Evolutionary conservation across 305 asterid species (phyloP).

Genomic region (Fraxinus floribunda): DNA sequence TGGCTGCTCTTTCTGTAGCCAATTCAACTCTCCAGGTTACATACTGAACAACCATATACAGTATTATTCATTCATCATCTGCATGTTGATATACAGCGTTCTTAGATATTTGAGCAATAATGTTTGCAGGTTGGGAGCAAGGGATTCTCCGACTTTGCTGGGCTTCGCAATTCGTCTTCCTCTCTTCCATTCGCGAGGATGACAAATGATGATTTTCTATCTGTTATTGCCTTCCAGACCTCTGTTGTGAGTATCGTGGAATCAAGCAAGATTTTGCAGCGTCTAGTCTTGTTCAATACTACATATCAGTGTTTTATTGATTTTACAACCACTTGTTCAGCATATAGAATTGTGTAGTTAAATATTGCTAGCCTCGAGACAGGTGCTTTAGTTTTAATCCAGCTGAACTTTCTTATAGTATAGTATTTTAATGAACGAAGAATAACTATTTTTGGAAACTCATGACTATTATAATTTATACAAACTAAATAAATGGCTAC

Average conservation of each 20-base stretch:
- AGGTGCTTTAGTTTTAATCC: not conserved
- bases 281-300: not conserved
- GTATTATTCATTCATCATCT: not conserved
- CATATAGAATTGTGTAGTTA: not conserved
- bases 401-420: not conserved
- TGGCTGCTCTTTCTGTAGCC: slow-evolving; percentile 79
- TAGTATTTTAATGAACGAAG: not conserved
- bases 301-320: not conserved
- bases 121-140: slow-evolving; percentile 69
- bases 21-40: slow-evolving; percentile 74
- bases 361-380: not conserved
- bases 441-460: not conserved
- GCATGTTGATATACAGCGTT: not conserved
- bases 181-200: slow-evolving; percentile 56
- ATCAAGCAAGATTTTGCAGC: not conserved
- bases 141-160: slow-evolving; percentile 73
- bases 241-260: slow-evolving; percentile 58
- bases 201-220: slow-evolving; percentile 61
- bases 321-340: not conserved
- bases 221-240: slow-evolving; percentile 68
- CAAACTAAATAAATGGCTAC: not conserved
- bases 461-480: not conserved
- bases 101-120: not conserved
- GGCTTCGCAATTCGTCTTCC: slow-evolving; percentile 68
- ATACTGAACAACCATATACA: not conserved